phyloP scores from a whole-genome alignment of 1,284 basidiomycete species.

The Ustilago curta region DNA sequence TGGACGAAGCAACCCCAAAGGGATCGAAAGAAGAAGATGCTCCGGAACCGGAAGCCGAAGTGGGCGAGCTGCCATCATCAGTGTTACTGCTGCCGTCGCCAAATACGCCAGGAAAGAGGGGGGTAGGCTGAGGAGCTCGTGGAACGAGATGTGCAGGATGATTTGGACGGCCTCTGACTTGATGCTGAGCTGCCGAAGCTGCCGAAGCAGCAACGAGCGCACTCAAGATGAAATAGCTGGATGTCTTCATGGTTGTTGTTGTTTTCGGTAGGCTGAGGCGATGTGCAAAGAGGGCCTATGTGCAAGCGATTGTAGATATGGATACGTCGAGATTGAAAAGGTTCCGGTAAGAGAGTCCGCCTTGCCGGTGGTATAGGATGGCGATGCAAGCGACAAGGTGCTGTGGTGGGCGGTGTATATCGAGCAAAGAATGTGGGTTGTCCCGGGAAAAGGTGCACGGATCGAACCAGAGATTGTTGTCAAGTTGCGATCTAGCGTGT shows the following conservation, averaged over 20 bases:
- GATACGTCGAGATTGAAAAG: neutral
- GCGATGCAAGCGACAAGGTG: neutral
- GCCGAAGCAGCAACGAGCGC: constrained; percentile 32
- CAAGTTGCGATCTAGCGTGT: neutral
- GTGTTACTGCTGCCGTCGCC: constrained; percentile 4
- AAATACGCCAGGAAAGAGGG: neutral
- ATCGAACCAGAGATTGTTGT: neutral
- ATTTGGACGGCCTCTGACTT: constrained; percentile 22
- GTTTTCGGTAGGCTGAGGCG: neutral
- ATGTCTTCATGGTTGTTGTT: constrained; percentile 23
- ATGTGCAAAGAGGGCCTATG: neutral
- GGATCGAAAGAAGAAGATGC: constrained; percentile 17
- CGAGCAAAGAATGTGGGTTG: constrained; percentile 12
- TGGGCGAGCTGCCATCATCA: constrained; percentile 1
- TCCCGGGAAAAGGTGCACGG: neutral
- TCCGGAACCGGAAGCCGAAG: constrained; percentile 13
- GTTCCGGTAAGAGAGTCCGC: neutral
- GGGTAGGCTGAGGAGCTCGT: constrained; percentile 17
- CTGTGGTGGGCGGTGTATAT: constrained; percentile 7
- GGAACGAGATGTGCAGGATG: constrained; percentile 18
- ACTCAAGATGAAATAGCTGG: constrained; percentile 27
- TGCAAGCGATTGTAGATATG: neutral
- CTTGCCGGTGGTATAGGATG: neutral
- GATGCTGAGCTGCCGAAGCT: constrained; percentile 27
- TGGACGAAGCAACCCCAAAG: constrained; percentile 14